A percentile compares a stretch with the other conserved stretches of the same genome.
Evolutionary conservation across 257 asterid species (phyloP).

Genomic region (Solanum infundibuliforme): DNA sequence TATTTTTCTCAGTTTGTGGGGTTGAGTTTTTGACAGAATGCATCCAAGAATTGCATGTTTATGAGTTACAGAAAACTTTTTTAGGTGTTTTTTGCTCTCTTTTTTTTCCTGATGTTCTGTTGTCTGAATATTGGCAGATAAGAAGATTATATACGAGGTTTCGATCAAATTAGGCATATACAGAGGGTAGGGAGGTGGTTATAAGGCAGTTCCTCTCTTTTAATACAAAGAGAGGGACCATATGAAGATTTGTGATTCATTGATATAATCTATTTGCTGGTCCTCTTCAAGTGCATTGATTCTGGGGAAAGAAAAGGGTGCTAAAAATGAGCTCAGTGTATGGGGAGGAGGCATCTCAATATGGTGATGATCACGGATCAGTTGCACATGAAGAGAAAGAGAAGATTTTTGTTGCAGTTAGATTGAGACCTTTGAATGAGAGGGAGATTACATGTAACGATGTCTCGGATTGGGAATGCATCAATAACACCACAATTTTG

Average conservation of each 20-base stretch:
- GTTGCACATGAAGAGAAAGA: constrained; percentile 77
- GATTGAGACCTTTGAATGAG: constrained; percentile 78
- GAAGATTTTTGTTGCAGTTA: constrained; percentile 73
- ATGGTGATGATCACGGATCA: constrained; percentile 28
- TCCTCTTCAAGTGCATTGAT: constrained; percentile 43
- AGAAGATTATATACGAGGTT: not conserved
- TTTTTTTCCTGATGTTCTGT: not conserved
- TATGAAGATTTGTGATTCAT: constrained; percentile 6
- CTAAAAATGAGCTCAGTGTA: constrained; percentile 35
- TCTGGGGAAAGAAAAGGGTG: not conserved
- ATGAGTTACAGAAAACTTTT: not conserved
- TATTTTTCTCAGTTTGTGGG: not conserved
- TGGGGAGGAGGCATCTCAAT: constrained; percentile 34
- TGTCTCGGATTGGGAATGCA: constrained; percentile 74
- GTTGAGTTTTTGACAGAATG: not conserved
- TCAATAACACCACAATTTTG: constrained; percentile 57
- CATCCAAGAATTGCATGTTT: not conserved
- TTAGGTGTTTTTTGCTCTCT: not conserved
- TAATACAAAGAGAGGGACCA: constrained; percentile 34
- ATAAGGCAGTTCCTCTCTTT: constrained; percentile 46
- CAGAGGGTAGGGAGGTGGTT: not conserved
- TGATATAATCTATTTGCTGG: constrained; percentile 2
- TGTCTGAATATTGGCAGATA: constrained; percentile 16
- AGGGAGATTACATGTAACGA: constrained; percentile 51
- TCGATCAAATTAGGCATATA: not conserved